Base-by-base conservation (phyloP, 2,329 filamentous ascomycete genomes). In the Curvularia lunata region DNA sequence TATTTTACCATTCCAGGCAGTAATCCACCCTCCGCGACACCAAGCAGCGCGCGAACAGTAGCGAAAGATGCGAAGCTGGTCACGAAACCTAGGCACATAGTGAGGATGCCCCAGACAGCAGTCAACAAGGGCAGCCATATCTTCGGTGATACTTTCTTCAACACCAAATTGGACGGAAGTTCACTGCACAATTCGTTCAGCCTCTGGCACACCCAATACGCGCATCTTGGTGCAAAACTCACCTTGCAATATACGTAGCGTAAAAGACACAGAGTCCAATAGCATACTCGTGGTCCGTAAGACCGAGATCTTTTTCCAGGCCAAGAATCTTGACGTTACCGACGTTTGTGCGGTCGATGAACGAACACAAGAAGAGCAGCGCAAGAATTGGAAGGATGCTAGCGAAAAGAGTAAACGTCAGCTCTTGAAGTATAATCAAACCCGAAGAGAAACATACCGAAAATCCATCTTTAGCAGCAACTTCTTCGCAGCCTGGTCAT, bases 291-390 rank as follows among this genome's bases (percentile, higher is more conserved):
- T 81, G 76, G 56, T 87, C 84, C 5, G 77, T 83, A 62, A 91
- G 85, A 43, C 67, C 56, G 9, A 74, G 63, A 65, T 87, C 84
- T 1, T 77, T 63, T 64, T 88, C 84, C 13, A 91, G 79, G 0
- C 85, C 84, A 50, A 88, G 81, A 8, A 90, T 85, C 59, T 86
- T 86, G 23, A 88, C 88, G 67, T 91, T 90, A 37, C 88, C 88
- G 37, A 91, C 86, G 69, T 91, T 91, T n/a, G 88, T 89, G 41
- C 89, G 83, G 73, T 91, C 88, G 54, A 85, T 79, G 62, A 85
- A 85, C 1, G 86, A 89, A 75, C 85, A 89, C 9, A 90, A 79
- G 64, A 89, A 89, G 1, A 90, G 77, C 0, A 89, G 67, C 0
- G 86, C 83, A n/a, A 91, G 80, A 6, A 87, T 75, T 0, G 87